phyloP scores from a whole-genome alignment of 164 flowering plant genomes.

The Macadamia integrifolia region DNA sequence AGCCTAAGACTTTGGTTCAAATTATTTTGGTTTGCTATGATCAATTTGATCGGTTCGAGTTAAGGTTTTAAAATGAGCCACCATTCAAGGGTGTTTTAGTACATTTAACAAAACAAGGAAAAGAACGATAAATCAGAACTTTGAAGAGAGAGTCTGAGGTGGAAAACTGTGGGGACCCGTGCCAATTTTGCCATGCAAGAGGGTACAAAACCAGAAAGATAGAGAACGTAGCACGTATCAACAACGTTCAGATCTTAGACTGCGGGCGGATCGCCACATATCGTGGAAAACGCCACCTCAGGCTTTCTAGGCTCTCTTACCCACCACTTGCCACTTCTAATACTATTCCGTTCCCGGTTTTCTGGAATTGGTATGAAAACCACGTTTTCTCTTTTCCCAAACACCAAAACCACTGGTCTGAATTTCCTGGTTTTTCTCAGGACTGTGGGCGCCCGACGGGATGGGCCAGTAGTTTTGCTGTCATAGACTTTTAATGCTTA shows the following conservation, averaged over 20 bases:
- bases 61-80: too few relatives aligned
- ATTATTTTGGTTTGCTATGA: too few relatives aligned
- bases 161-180: slow-evolving; percentile 2
- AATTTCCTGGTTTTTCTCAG: slow-evolving; percentile 20
- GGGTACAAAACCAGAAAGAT: slow-evolving; percentile 28
- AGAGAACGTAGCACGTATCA: slow-evolving; percentile 53
- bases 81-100: too few relatives aligned
- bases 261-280: slow-evolving; percentile 84
- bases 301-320: too few relatives aligned
- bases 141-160: too few relatives aligned
- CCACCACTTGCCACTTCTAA: neutral
- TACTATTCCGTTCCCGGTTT: slow-evolving; percentile 34
- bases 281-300: slow-evolving; percentile 21
- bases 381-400: neutral
- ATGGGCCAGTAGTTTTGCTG: slow-evolving; percentile 22
- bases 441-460: slow-evolving; percentile 42
- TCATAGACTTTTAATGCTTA: too few relatives aligned
- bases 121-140: too few relatives aligned
- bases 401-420: slow-evolving; percentile 13
- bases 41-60: too few relatives aligned
- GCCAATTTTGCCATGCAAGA: slow-evolving; percentile 33
- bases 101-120: too few relatives aligned
- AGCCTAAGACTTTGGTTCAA: too few relatives aligned
- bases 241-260: slow-evolving; percentile 40
- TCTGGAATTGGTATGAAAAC: slow-evolving; percentile 28